Percentiles rank a stretch among this genome's conserved stretches.
Evolutionary conservation across 2,329 filamentous ascomycete genomes (phyloP).

Genomic region (Simplicillium sp.): DNA sequence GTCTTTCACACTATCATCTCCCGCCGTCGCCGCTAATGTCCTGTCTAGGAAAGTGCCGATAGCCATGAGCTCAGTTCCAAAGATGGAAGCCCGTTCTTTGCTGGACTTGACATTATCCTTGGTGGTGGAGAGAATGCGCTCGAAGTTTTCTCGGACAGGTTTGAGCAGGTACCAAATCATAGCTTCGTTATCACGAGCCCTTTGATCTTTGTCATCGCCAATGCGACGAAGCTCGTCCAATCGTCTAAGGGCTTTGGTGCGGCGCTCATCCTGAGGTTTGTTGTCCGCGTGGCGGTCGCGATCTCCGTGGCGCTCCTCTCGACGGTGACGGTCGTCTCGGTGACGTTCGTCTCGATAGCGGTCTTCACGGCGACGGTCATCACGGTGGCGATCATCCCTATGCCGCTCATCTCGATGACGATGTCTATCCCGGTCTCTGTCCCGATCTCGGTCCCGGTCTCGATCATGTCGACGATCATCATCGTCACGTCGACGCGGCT

Average conservation of each 20-base stretch:
- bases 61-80: conserved; percentile 50
- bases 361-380: conserved; percentile 8
- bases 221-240: conserved; percentile 34
- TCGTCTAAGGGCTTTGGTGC: conserved; percentile 28
- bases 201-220: conserved; percentile 39
- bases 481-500: conserved; percentile 18
- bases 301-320: conserved; percentile 9
- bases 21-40: conserved; percentile 29
- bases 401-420: conserved; percentile 21
- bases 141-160: conserved; percentile 51
- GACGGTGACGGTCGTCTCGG: conserved; percentile 11
- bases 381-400: conserved; percentile 11
- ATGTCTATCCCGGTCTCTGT: conserved; percentile 13
- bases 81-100: conserved; percentile 50
- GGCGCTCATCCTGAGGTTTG: conserved; percentile 26
- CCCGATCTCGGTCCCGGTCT: conserved; percentile 8
- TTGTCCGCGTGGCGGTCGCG: conserved; percentile 16
- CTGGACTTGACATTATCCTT: conserved; percentile 53
- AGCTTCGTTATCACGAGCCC: conserved; percentile 33
- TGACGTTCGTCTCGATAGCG: conserved; percentile 9
- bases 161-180: conserved; percentile 42
- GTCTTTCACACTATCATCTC: conserved; percentile 32
- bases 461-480: conserved; percentile 13
- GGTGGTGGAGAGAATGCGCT: conserved; percentile 49
- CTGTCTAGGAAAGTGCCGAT: conserved; percentile 54